A percentile compares a stretch with the other conserved stretches of the same genome.
Evolutionary conservation across 805 yeast species (phyloP).

Genomic region (Saccharomycopsis sp.): DNA sequence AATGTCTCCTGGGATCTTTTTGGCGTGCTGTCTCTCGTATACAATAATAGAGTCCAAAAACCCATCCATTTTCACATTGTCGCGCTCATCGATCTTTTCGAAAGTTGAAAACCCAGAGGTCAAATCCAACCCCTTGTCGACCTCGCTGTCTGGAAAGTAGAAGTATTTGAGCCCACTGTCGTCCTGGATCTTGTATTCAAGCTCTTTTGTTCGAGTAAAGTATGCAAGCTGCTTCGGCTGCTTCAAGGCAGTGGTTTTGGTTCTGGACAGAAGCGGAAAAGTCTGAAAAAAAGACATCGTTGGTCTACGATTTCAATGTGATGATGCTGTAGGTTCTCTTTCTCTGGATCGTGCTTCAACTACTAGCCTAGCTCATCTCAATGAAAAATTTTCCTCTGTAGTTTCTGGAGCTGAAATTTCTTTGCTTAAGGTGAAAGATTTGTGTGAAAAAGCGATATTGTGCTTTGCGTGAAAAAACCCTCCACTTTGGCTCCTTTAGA

Average conservation of each 20-base stretch:
- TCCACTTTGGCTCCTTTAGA: background rate
- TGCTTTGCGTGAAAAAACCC: background rate
- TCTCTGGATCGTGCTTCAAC: too few relatives aligned
- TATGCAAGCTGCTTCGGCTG: slow-evolving; percentile 81
- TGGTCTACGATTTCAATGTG: too few relatives aligned
- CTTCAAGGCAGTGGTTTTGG: slow-evolving; percentile 61
- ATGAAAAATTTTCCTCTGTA: too few relatives aligned
- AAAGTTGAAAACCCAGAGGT: slow-evolving; percentile 58
- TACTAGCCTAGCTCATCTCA: too few relatives aligned
- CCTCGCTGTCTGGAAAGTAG: slow-evolving; percentile 69
- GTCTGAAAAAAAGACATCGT: slow-evolving; percentile 7
- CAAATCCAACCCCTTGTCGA: slow-evolving; percentile 59
- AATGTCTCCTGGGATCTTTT: slow-evolving; percentile 53
- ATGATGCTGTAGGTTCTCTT: too few relatives aligned
- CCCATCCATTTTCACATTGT: slow-evolving; percentile 52
- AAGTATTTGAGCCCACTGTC: slow-evolving; percentile 58
- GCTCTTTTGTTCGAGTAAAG: slow-evolving; percentile 56
- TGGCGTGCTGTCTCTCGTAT: slow-evolving; percentile 42
- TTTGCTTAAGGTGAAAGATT: too few relatives aligned
- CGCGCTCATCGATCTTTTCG: slow-evolving; percentile 46
- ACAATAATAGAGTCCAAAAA: slow-evolving; percentile 45
- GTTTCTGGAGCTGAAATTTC: too few relatives aligned
- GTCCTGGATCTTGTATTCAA: slow-evolving; percentile 42
- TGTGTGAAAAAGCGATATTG: too few relatives aligned
- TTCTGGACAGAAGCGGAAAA: slow-evolving; percentile 40